Percentiles rank a stretch among this genome's conserved stretches.
Conservation (phyloP, 2,329 filamentous ascomycete genomes). For the Microcyclospora pomicola region DNA sequence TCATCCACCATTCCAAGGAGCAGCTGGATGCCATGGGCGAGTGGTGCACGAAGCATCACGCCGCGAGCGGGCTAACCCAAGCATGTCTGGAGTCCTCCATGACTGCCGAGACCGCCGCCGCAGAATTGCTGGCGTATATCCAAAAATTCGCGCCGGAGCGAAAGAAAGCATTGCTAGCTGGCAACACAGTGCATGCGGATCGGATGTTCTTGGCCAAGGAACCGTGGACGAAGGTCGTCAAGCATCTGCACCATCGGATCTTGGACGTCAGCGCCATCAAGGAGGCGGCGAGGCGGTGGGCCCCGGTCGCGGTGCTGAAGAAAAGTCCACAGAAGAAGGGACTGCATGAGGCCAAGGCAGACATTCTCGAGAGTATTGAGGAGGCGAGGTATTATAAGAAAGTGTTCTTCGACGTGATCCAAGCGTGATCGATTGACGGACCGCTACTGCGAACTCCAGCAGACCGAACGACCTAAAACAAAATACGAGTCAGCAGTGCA, state of each 20-base stretch:
- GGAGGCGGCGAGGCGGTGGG: conserved; percentile 78
- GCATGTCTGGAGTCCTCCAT: conserved; percentile 60
- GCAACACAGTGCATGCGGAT: conserved; percentile 89
- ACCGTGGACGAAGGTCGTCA: conserved; percentile 60
- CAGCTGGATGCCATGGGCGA: conserved; percentile 68
- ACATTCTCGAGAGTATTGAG: conserved; percentile 89
- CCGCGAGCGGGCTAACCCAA: conserved; percentile 63
- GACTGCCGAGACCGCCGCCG: conserved; percentile 58
- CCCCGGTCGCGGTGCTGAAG: conserved; percentile 43
- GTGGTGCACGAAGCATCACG: conserved; percentile 79
- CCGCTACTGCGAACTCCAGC: too few species aligned
- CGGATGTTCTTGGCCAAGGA: conserved; percentile 60
- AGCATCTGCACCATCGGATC: conserved; percentile 77
- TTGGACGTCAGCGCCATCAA: conserved; percentile 87
- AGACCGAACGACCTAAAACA: too few species aligned
- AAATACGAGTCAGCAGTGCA: too few species aligned
- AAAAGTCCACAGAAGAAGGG: conserved; percentile 58
- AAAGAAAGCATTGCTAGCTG: conserved; percentile 61
- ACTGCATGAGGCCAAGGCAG: conserved; percentile 68
- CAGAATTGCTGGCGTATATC: conserved; percentile 64
- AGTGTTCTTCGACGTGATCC: conserved; percentile 42
- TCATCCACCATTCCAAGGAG: conserved; percentile 59
- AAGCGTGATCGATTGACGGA: too few species aligned
- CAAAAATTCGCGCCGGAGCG: conserved; percentile 53
- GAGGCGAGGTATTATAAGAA: conserved; percentile 77